phyloP scores from a whole-genome alignment of 371 early-diverging fungal species.

The Rhizopus delemar region DNA sequence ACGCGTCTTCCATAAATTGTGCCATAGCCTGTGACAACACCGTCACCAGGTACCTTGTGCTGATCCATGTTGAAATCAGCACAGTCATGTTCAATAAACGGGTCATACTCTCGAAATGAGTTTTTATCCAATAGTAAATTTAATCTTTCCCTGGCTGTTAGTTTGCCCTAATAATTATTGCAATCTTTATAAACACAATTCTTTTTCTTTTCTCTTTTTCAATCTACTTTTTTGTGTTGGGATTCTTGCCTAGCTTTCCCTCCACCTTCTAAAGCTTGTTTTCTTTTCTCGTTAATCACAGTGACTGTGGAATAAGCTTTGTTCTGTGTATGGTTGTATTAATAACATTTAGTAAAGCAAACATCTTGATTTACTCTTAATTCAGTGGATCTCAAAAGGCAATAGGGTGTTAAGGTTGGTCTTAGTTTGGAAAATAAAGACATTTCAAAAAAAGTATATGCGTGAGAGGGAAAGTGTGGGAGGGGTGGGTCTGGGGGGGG shows the following conservation, averaged over 20 bases:
- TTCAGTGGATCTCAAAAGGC: not conserved
- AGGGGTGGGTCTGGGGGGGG: no score
- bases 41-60: constrained; percentile 89
- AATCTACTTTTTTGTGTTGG: constrained; percentile 86
- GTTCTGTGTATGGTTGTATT: constrained; percentile 3
- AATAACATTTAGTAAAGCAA: not conserved
- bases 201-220: not conserved
- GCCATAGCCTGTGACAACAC: constrained; percentile 95
- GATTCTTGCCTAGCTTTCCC: constrained; percentile 80
- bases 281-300: constrained; percentile 71
- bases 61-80: constrained; percentile 91
- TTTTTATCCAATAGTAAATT: constrained; percentile 82
- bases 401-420: not conserved
- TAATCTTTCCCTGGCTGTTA: constrained; percentile 94
- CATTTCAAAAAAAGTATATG: not conserved
- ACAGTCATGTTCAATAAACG: constrained; percentile 95
- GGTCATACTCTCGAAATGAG: constrained; percentile 92
- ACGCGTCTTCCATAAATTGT: constrained; percentile 90
- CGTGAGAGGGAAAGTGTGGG: no score
- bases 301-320: constrained; percentile 14
- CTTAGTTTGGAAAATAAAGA: not conserved
- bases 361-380: not conserved
- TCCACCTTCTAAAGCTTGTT: constrained; percentile 79
- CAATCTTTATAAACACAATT: not conserved
- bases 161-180: constrained; percentile 72